A percentile compares a stretch with the other conserved stretches of the same genome.
phyloP scores from a whole-genome alignment of 139 green algal species.

The Haematococcus lacustris region DNA sequence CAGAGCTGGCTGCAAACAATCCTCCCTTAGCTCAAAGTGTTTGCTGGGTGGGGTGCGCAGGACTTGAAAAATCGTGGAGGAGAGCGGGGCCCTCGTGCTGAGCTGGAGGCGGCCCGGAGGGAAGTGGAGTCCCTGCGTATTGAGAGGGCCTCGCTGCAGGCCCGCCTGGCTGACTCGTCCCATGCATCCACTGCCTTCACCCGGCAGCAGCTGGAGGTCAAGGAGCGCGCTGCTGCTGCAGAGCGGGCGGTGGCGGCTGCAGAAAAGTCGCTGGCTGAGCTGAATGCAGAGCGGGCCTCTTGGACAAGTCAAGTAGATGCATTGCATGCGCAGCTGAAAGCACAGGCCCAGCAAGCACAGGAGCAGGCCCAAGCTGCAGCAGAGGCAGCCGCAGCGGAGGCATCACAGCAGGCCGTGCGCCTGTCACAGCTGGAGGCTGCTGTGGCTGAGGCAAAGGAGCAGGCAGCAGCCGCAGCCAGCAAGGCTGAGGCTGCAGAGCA shows the following conservation, averaged over 20 bases:
- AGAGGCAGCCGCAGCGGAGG: neutral
- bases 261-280: neutral
- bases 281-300: neutral
- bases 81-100: neutral
- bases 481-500: neutral
- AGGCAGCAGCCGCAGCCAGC: neutral
- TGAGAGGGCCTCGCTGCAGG: slow-evolving; percentile 3
- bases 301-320: neutral
- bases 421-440: neutral
- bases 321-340: neutral
- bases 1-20: no score
- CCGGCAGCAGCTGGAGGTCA: neutral
- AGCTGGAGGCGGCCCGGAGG: slow-evolving; percentile 1
- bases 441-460: neutral
- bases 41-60: neutral
- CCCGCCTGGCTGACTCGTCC: neutral
- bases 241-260: neutral
- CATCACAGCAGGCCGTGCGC: neutral
- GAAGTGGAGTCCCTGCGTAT: neutral
- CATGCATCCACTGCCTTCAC: neutral
- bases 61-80: slow-evolving; percentile 3
- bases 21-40: no score
- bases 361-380: neutral
- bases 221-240: neutral
- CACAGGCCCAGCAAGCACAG: neutral